Conservation (phyloP, 2,329 filamentous ascomycete genomes). For the Hirsutella rhossiliensis region DNA sequence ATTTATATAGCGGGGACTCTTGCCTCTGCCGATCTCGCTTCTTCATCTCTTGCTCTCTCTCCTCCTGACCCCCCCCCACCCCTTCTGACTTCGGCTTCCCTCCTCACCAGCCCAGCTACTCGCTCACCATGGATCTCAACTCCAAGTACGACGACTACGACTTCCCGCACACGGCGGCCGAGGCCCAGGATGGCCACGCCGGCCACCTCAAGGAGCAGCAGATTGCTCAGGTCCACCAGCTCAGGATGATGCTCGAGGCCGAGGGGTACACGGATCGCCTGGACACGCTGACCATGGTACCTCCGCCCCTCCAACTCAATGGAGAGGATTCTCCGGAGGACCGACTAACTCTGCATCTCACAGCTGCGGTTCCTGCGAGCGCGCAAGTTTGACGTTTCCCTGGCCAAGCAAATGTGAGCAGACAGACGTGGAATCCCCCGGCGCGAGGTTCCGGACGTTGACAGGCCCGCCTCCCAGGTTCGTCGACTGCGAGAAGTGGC, state of each 20-base stretch:
- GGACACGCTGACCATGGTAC: conserved; percentile 83
- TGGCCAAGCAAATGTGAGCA: conserved; percentile 75
- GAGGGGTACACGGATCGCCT: conserved; percentile 73
- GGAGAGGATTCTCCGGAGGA: not conserved
- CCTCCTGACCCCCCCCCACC: not conserved
- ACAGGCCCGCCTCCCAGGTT: conserved; percentile 52
- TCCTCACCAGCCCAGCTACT: not conserved
- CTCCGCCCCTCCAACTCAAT: not conserved
- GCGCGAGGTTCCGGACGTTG: conserved; percentile 3
- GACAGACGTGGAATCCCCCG: not conserved
- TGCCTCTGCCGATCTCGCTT: not conserved
- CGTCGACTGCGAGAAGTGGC: conserved; percentile 80
- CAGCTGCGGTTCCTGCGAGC: conserved; percentile 85
- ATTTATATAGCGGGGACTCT: not conserved
- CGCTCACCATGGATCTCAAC: conserved; percentile 47
- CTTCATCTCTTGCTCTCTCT: not conserved
- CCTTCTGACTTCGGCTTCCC: not conserved
- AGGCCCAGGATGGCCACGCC: conserved; percentile 64
- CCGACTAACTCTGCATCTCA: not conserved
- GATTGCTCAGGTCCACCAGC: conserved; percentile 78
- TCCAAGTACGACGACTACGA: conserved; percentile 96
- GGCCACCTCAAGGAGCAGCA: conserved; percentile 79
- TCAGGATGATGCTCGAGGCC: conserved; percentile 74
- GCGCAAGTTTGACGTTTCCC: conserved; percentile 83
- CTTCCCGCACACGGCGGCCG: conserved; percentile 68